Base-by-base conservation (phyloP, 768 basidiomycete species). In the Tulasnella sp. region DNA sequence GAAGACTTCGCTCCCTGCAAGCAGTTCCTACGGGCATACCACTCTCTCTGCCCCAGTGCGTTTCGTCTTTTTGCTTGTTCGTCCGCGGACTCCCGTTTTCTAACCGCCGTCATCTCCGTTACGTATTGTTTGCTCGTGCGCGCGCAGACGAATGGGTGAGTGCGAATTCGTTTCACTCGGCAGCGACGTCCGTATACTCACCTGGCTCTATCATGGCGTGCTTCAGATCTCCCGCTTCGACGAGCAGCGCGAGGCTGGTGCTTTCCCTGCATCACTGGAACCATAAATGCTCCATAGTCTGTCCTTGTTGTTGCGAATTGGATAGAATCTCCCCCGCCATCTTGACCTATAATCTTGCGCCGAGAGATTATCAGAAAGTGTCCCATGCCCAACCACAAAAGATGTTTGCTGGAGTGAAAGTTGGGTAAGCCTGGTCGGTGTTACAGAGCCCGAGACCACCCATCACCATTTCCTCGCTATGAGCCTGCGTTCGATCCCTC, bases 1-100 rank as follows among this genome's bases (percentile, higher is more conserved):
- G 98, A 99, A 81, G 98, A 98, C 79, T 99, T 91, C 84, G 91
- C 92, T n/a, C 96, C 98, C 1, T 99, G 98, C 92, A 95, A 95
- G 87, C 96, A 98, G 85, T 99, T 99, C 91, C 93, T 93, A 87
- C 90, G 91, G 84, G 94, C 94, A 39, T 99, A 95, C 88, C 89
- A 95, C 87, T 95, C 96, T 57, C 90, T 99, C 79, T 99, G 98
- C 87, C 98, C 98, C 80, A 98, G 98, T 98, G 82, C 85, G 57
- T 73, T 42, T 72, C 55, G 32, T 74, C 32, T 79, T 57, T 37
- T 78, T 35, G n/a, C n/a, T 72, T 37, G 76, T 42, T 74, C 72
- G 79, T 13, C 26, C 51, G 35, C 70, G 73, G 35, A 35, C 70
- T 26, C 73, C 37, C 3, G n/a, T 67, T 51, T 74, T n/a, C n/a